Percentiles rank a stretch among this genome's conserved stretches.
Conservation (phyloP, 2,329 filamentous ascomycete genomes). For the Ampelomyces quisqualis region DNA sequence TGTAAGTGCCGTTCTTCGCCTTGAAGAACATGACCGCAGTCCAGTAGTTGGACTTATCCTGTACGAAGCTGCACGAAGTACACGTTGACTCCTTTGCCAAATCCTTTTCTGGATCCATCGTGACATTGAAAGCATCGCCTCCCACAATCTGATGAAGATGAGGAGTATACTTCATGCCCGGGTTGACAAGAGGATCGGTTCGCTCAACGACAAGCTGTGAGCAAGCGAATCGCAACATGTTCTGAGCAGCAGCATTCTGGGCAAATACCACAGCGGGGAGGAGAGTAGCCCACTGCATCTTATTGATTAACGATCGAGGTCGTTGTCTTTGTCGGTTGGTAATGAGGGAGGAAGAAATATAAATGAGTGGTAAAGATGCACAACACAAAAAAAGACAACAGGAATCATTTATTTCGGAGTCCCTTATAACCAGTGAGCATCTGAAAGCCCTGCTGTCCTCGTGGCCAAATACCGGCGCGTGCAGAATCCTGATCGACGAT, state of each 20-base stretch:
- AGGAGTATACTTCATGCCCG: conserved; percentile 38
- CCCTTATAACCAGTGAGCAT: too few species aligned
- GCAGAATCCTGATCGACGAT: conserved; percentile 24
- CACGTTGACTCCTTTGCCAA: conserved; percentile 29
- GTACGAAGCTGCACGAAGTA: conserved; percentile 36
- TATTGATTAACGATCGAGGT: conserved; percentile 12
- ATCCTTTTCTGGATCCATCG: conserved; percentile 35
- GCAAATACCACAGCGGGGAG: conserved; percentile 24
- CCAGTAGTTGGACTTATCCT: conserved; percentile 42
- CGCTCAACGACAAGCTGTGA: conserved; percentile 40
- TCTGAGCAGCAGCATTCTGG: conserved; percentile 28
- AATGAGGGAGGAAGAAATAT: conserved; percentile 2
- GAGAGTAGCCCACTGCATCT: conserved; percentile 35
- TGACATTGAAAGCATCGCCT: conserved; percentile 38
- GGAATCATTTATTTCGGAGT: conserved; percentile 18
- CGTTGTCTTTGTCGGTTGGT: conserved; percentile 1
- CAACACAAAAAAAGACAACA: conserved; percentile 7
- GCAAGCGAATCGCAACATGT: conserved; percentile 40
- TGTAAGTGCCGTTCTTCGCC: conserved; percentile 37
- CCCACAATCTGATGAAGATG: conserved; percentile 42
- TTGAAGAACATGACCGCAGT: conserved; percentile 43
- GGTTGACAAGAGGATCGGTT: conserved; percentile 38
- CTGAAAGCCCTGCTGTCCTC: conserved; percentile 10
- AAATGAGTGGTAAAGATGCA: conserved; percentile 20
- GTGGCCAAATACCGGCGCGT: conserved; percentile 28